Conservation (phyloP, 2,329 filamentous ascomycete species). For the Geosmithia morbida region DNA sequence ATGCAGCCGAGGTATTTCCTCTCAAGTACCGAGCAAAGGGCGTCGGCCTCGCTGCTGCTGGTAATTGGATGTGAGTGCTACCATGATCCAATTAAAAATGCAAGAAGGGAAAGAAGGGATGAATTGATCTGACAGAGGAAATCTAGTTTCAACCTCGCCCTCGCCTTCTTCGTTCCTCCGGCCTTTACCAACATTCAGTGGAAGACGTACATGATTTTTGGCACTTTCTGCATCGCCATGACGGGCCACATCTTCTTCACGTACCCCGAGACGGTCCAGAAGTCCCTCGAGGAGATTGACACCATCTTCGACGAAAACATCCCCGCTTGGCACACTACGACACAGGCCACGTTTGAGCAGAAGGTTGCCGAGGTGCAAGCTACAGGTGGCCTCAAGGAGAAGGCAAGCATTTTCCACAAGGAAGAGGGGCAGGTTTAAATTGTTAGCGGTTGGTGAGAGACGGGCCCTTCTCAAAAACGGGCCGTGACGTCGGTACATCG, state of each 20-base stretch:
- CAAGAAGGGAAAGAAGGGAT: not conserved
- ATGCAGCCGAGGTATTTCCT: constrained; percentile 19
- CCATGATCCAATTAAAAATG: constrained; percentile 9
- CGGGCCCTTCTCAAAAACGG: not conserved
- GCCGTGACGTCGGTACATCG: not conserved
- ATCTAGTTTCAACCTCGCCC: constrained; percentile 20
- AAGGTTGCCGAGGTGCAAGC: constrained; percentile 1
- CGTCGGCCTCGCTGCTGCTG: constrained; percentile 34
- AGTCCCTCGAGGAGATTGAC: constrained; percentile 49
- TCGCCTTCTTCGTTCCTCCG: constrained; percentile 22
- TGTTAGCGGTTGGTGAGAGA: not conserved
- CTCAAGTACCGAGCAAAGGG: constrained; percentile 35
- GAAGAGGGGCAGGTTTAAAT: not conserved
- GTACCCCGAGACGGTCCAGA: constrained; percentile 29
- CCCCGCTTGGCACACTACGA: constrained; percentile 2
- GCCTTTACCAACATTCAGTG: constrained; percentile 27
- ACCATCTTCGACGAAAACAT: constrained; percentile 11
- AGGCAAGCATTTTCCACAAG: not conserved
- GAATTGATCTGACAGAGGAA: not conserved
- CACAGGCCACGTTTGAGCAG: not conserved
- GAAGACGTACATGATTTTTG: constrained; percentile 31
- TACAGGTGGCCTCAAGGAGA: not conserved
- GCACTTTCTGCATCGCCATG: constrained; percentile 26
- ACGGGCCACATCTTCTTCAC: constrained; percentile 28
- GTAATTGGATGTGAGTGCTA: constrained; percentile 21